Evolutionary conservation across 2,329 filamentous ascomycete species (phyloP).

Genomic region (Xylaria digitata): DNA sequence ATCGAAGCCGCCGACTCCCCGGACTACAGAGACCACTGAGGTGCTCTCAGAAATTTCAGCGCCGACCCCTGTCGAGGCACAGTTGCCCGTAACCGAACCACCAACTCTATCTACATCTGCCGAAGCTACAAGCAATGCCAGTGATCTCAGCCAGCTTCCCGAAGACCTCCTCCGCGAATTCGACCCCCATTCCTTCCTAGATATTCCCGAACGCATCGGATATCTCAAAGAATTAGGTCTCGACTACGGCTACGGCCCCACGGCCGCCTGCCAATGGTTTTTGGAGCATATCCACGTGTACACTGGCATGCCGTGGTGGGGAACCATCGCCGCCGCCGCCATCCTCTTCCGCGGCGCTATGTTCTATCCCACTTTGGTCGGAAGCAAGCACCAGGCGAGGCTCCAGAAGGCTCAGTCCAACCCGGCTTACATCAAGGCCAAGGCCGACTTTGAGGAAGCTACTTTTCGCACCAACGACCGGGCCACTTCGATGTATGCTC

Average conservation of each 20-base stretch:
- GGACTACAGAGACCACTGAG: constrained; percentile 32
- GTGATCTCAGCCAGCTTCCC: constrained; percentile 42
- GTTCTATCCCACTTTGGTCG: constrained; percentile 72
- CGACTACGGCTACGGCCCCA: constrained; percentile 87
- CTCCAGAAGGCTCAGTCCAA: constrained; percentile 67
- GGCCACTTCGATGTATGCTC: constrained; percentile 57
- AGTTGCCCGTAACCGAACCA: constrained; percentile 17
- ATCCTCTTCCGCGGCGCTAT: constrained; percentile 72
- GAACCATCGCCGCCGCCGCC: constrained; percentile 74
- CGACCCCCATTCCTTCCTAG: constrained; percentile 54
- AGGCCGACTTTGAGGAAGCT: constrained; percentile 63
- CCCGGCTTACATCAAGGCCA: constrained; percentile 64
- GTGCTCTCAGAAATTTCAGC: constrained; percentile 24
- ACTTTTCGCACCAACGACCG: constrained; percentile 56
- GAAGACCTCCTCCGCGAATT: constrained; percentile 32
- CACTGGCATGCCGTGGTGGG: constrained; percentile 83
- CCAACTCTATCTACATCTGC: constrained; percentile 11
- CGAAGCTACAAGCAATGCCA: constrained; percentile 12
- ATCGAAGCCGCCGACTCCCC: constrained; percentile 38
- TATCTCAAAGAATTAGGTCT: constrained; percentile 86
- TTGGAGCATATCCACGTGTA: constrained; percentile 87
- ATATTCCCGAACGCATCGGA: constrained; percentile 80
- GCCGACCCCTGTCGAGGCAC: constrained; percentile 31
- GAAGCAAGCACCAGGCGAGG: constrained; percentile 71
- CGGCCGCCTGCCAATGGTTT: constrained; percentile 76